These are phyloP conservation scores for Saccharomycopsis crataegensis DNA, from an alignment of 1,139 yeast species.

Conservation along the genomic window DNA sequence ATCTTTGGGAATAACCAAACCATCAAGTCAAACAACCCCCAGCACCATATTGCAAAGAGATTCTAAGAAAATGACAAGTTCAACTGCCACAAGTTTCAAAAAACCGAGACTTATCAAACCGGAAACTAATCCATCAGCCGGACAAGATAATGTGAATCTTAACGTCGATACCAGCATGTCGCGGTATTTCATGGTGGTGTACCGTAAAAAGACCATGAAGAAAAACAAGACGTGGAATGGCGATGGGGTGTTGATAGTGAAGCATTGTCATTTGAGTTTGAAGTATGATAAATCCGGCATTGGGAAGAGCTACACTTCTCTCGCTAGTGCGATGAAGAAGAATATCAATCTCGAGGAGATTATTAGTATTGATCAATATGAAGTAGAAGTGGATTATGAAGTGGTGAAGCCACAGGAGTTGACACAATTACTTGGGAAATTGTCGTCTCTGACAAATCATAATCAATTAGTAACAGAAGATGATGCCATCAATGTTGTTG, in stretches of 20 bases:
- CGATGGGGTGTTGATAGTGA: slow-evolving; percentile 55
- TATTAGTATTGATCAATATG: slow-evolving; percentile 42
- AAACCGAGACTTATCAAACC: too few relatives aligned
- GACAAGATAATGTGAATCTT: not conserved
- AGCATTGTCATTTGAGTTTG: not conserved
- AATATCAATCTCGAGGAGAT: slow-evolving; percentile 34
- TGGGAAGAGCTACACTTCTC: slow-evolving; percentile 22
- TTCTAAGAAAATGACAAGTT: not conserved
- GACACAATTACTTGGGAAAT: not conserved
- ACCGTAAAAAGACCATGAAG: slow-evolving; percentile 65
- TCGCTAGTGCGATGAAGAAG: slow-evolving; percentile 21
- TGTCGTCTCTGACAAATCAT: not conserved
- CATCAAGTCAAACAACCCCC: not conserved
- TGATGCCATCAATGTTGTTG: not conserved
- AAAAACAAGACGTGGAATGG: slow-evolving; percentile 96
- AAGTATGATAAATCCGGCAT: not conserved
- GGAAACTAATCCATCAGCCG: not conserved
- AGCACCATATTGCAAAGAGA: too few relatives aligned
- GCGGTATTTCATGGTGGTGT: slow-evolving; percentile 38
- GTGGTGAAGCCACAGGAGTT: slow-evolving; percentile 23
- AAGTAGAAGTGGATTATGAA: slow-evolving; percentile 46
- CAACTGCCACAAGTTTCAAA: not conserved
- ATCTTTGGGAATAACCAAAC: not conserved
- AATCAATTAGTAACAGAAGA: too few relatives aligned
- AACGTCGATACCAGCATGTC: not conserved